Evolutionary conservation across 495 filamentous ascomycete species (phyloP).

Genomic region (Rhizodiscina lignyota): DNA sequence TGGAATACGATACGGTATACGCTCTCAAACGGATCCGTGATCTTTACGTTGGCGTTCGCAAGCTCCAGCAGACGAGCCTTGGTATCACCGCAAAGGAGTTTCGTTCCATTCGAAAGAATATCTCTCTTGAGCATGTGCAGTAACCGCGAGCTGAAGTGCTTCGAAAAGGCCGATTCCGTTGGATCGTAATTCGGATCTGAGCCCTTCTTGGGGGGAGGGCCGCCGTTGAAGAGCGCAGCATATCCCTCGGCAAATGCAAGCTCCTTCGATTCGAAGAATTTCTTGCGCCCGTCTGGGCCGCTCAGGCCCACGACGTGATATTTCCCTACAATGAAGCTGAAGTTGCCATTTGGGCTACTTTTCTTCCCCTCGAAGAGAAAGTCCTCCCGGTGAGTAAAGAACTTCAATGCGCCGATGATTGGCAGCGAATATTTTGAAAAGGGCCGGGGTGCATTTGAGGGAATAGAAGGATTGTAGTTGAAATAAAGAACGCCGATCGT

Average conservation of each 20-base stretch:
- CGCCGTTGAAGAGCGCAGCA: too few relatives aligned
- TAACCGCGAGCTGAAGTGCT: slow-evolving; percentile 4
- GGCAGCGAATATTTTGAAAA: too few relatives aligned
- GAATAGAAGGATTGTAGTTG: too few relatives aligned
- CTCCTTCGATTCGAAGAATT: slow-evolving; percentile 27
- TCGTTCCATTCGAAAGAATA: slow-evolving; percentile 15
- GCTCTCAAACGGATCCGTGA: slow-evolving; percentile 25
- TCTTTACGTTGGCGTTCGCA: slow-evolving; percentile 9
- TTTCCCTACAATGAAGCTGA: slow-evolving; percentile 32
- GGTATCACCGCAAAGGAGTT: slow-evolving; percentile 18
- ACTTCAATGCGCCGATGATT: slow-evolving; percentile 10
- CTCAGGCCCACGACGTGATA: slow-evolving; percentile 24
- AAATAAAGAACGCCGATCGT: too few relatives aligned
- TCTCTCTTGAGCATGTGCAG: slow-evolving; percentile 2
- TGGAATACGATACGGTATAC: slow-evolving; percentile 27
- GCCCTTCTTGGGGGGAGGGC: slow-evolving; percentile 2
- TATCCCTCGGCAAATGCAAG: slow-evolving; percentile 27
- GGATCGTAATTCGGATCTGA: background rate
- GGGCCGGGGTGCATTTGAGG: too few relatives aligned
- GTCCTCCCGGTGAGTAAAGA: slow-evolving; percentile 16
- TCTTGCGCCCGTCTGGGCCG: slow-evolving; percentile 22
- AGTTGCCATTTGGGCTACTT: slow-evolving; percentile 20
- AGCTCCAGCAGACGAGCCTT: slow-evolving; percentile 13
- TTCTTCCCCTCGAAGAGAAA: slow-evolving; percentile 5
- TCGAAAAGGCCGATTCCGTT: background rate